A percentile compares a stretch with the other conserved stretches of the same genome.
Evolutionary conservation across 2,329 filamentous ascomycete genomes (phyloP).

Genomic region (Aaosphaeria pasadenensis): DNA sequence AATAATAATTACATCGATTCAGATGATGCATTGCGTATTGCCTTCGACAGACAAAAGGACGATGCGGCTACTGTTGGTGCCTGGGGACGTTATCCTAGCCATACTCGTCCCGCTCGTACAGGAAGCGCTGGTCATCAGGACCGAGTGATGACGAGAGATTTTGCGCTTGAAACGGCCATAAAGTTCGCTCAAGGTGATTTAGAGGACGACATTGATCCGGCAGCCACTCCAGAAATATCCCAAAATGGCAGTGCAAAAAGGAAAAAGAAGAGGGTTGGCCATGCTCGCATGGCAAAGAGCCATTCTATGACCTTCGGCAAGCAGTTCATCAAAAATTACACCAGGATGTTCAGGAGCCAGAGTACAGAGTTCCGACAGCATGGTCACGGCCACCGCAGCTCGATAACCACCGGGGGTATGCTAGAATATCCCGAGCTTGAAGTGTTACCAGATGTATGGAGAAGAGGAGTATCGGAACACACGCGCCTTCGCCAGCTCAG

Average conservation of each 20-base stretch:
- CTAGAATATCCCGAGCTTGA: constrained; percentile 48
- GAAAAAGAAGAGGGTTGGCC: constrained; percentile 57
- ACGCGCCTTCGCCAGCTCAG: neutral
- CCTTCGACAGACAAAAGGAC: constrained; percentile 27
- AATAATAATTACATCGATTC: constrained; percentile 4
- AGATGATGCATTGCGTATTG: constrained; percentile 11
- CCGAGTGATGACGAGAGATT: constrained; percentile 41
- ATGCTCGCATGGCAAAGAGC: constrained; percentile 64
- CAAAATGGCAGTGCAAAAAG: constrained; percentile 25
- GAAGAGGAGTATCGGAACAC: constrained; percentile 7
- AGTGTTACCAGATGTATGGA: constrained; percentile 40
- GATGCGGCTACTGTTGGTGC: constrained; percentile 27
- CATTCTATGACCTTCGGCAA: constrained; percentile 42
- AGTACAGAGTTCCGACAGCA: constrained; percentile 37
- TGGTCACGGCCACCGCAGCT: constrained; percentile 45
- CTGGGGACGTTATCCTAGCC: constrained; percentile 48
- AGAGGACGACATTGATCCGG: constrained; percentile 22
- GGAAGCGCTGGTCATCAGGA: constrained; percentile 39
- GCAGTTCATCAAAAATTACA: constrained; percentile 43
- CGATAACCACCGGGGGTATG: constrained; percentile 40
- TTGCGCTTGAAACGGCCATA: constrained; percentile 36
- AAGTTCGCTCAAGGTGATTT: constrained; percentile 16
- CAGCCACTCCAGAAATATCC: constrained; percentile 15
- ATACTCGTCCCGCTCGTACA: constrained; percentile 42
- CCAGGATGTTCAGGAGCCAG: constrained; percentile 41